Conservation (phyloP, 345 rosid genomes). For the Eucalyptus erythrocorys region DNA sequence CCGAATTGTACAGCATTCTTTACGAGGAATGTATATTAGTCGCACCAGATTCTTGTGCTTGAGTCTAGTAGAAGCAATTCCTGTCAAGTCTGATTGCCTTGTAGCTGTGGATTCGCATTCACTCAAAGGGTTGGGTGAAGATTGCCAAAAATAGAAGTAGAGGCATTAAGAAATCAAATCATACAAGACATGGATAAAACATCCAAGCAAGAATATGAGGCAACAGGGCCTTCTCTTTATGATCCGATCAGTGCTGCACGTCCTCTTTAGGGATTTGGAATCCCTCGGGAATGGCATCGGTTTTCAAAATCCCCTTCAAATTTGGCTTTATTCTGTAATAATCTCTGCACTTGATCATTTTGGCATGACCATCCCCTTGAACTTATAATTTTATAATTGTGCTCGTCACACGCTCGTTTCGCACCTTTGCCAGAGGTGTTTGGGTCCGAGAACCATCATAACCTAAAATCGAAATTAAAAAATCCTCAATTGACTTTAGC, state of each 20-base stretch:
- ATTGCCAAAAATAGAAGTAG: neutral
- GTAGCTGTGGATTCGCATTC: neutral
- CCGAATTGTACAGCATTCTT: neutral
- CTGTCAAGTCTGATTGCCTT: neutral
- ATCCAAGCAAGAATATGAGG: neutral
- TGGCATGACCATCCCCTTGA: neutral
- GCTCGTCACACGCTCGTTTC: neutral
- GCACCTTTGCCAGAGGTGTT: neutral
- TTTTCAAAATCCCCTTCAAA: neutral
- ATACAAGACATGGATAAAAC: neutral
- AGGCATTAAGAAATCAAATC: neutral
- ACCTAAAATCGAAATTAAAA: neutral
- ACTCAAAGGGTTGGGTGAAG: neutral
- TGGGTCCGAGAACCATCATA: fast-evolving
- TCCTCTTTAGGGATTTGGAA: neutral
- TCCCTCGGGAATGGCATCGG: neutral
- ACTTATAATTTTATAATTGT: neutral
- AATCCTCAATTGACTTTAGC: neutral
- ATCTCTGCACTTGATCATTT: neutral
- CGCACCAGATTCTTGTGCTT: neutral
- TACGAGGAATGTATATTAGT: neutral
- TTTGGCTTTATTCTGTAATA: neutral
- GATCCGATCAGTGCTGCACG: neutral
- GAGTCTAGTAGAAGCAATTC: neutral
- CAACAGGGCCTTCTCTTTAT: neutral